These are phyloP conservation scores for Podosphaera fusca DNA, from an alignment of 2,329 filamentous ascomycete genomes.

Conservation along the genomic window DNA sequence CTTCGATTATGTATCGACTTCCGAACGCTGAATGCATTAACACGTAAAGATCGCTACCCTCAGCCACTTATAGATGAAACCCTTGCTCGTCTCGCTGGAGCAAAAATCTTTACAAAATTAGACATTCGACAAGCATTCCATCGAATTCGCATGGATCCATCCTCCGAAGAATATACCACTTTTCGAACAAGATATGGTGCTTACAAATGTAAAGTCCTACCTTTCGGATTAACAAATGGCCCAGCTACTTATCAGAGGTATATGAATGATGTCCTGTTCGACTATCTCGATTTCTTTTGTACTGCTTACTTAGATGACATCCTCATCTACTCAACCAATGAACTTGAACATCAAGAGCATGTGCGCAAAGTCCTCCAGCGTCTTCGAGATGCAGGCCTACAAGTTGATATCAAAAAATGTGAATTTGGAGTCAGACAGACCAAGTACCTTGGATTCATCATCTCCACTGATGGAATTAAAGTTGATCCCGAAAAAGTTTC, in stretches of 20 bases:
- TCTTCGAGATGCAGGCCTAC: too few relatives aligned
- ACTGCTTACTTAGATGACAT: background rate
- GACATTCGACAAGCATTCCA: background rate
- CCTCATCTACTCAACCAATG: too few relatives aligned
- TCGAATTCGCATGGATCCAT: conserved; percentile 1
- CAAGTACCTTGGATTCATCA: too few relatives aligned
- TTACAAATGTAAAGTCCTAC: background rate
- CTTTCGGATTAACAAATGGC: too few relatives aligned
- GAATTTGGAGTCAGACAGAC: too few relatives aligned
- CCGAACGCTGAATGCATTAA: too few relatives aligned
- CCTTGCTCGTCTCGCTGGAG: background rate
- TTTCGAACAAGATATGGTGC: background rate
- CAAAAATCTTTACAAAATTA: background rate
- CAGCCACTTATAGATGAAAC: too few relatives aligned
- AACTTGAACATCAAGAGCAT: background rate
- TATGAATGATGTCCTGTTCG: background rate
- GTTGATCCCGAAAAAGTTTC: background rate
- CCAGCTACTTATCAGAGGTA: too few relatives aligned
- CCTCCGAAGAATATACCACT: background rate
- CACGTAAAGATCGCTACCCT: too few relatives aligned
- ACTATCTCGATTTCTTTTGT: background rate
- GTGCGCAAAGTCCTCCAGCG: background rate
- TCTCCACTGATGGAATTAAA: background rate
- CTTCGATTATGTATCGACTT: too few relatives aligned
- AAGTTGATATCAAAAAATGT: too few relatives aligned